Base-by-base conservation (phyloP, 176 grass and related monocot genomes). In the Bromus sterilis region DNA sequence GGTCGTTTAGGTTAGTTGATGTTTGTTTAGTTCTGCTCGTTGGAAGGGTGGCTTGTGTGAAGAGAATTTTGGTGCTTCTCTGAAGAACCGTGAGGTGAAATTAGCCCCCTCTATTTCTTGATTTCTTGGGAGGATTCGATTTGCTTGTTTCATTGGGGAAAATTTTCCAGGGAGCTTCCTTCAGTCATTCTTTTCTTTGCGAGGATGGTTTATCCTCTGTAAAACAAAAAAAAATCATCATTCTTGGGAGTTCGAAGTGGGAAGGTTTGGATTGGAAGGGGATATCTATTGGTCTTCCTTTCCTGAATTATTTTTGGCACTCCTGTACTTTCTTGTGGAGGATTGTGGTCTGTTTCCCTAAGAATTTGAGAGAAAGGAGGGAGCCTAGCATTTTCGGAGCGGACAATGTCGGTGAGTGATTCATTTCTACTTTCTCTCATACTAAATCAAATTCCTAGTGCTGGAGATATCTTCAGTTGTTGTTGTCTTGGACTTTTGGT, bases 401-500 rank as follows among this genome's bases (percentile, higher is more conserved):
- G 41, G 42, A 60, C 11, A 61, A 94, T 94, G 92, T 73, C 83
- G 30, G 92, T 94, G 56, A 94, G 92, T 91, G 70, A 73, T 71
- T 37, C 20, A 15, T 87, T 41, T 82, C 56, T 51, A 21, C 59
- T 70, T 51, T 20, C 2, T 66, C 29, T 71, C 16, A 9, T 58
- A 66, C 43, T 15, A 79, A 46, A 14, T n/a, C 34, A 73, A 73
- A 66, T 72, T 62, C 25, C 46, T 81, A 81, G 48, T 30, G 24
- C 24, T 57, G 33, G 10, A 81, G 4, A 85, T 53, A 85, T 79
- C 20, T 26, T 24, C 11, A 71, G 31, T 12, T 80, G 23, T 41
- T 56, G 14, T 28, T 56, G 30, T 42, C 39, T 69, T 79, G 46
- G 46, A 2, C 46, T 7, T 16, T 2, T 49, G 15, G 18, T 80